Base-by-base conservation (phyloP, 163 green algal genomes). In the Chlamydomonas reinhardtii region DNA sequence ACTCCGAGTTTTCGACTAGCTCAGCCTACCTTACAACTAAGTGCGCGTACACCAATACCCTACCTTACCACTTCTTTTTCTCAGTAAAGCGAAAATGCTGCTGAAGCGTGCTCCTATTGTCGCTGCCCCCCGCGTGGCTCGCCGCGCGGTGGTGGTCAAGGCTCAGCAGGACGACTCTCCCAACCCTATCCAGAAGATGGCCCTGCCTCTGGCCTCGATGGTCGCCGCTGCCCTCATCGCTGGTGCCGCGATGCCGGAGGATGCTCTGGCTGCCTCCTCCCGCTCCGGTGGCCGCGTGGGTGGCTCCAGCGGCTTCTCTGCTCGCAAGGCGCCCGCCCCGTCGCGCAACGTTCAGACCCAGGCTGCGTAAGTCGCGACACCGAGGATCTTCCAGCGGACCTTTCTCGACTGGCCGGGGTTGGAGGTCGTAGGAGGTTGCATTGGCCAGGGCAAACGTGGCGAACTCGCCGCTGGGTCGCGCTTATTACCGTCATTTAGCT, bases 131-230 rank as follows among this genome's bases (percentile, higher is more conserved):
- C 69, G 34, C 31, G 17, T 31, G 54, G 34, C 29, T 66, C 70
- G 80, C 27, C 70, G 70, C 70, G 80, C 65, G 5, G 61, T 87
- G 1, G 37, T 81, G 0, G 81, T 73, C 59, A 59, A 75, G n/a
- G 82, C 82, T 4, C 72, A 82, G 72, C 81, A 87, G 72, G 6
- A 61, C 29, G 82, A 87, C 35, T 62, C 73, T 31, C 12, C 34
- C 29, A 68, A 39, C 25, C 71, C 72, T 25, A 27, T 87, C 35
- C 74, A 87, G 61, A 43, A 24, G 5, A 8, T 87, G 16, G 71
- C 82, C 4, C 71, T 87, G 59, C 82, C 82, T 0, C 81, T 87
- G 56, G 81, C 82, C 59, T 87, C 82, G 24, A 87, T 87, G 82
- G 82, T 87, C 2, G 72, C 82, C 14, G 82, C 82, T 8, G 82